Percentiles rank a stretch among this genome's conserved stretches.
Conservation (phyloP, 371 early-diverging fungal species). For the Globomyces sp. region DNA sequence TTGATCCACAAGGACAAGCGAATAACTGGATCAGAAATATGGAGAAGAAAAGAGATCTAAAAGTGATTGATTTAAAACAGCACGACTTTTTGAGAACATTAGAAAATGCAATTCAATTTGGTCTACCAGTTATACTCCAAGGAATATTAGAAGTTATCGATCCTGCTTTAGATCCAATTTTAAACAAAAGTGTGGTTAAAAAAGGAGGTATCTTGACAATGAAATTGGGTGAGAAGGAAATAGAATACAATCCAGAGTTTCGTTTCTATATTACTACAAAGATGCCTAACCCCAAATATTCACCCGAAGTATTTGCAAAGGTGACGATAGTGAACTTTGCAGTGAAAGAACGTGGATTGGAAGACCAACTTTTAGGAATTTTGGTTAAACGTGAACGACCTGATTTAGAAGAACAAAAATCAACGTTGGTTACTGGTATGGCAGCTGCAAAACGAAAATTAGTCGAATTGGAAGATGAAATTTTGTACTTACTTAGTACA, state of each 20-base stretch:
- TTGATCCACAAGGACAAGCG: conserved; percentile 60
- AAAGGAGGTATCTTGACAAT: conserved; percentile 48
- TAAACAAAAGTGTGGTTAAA: conserved; percentile 53
- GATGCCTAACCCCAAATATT: conserved; percentile 53
- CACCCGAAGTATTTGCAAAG: conserved; percentile 58
- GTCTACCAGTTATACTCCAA: conserved; percentile 51
- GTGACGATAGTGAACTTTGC: conserved; percentile 60
- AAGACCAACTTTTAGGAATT: conserved; percentile 58
- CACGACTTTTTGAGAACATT: conserved; percentile 47
- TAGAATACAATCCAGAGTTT: conserved; percentile 57
- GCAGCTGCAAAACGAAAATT: conserved; percentile 51
- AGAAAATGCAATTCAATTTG: conserved; percentile 53
- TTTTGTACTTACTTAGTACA: conserved; percentile 51
- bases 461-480: conserved; percentile 59
- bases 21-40: conserved; percentile 56
- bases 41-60: conserved; percentile 45
- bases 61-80: conserved; percentile 54
- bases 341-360: conserved; percentile 56
- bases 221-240: conserved; percentile 53
- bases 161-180: conserved; percentile 48
- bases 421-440: conserved; percentile 47
- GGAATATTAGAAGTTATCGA: conserved; percentile 50
- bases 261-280: conserved; percentile 55
- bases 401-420: conserved; percentile 59
- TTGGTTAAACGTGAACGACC: conserved; percentile 52